Percentiles rank a stretch among this genome's conserved stretches.
Conservation (phyloP, 345 rosid genomes). For the Salix udensis region DNA sequence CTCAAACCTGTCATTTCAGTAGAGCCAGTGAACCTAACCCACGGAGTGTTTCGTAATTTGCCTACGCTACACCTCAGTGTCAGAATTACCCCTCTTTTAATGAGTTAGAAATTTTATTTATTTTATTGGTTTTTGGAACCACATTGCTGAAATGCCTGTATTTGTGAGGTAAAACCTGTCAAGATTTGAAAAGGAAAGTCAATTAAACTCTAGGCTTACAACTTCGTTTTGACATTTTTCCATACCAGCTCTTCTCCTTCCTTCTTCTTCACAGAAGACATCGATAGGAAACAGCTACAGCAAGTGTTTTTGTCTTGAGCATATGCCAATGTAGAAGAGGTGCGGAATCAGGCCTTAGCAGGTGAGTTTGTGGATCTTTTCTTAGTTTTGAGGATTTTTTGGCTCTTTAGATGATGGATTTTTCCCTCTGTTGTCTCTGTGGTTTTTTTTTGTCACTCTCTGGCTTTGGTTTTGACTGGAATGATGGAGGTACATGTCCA, state of each 20-base stretch:
- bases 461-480: neutral
- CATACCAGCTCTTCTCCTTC: neutral
- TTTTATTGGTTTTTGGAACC: neutral
- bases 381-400: constrained; percentile 1
- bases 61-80: neutral
- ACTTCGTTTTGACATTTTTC: constrained; percentile 9
- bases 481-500: neutral
- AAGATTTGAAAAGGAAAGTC: neutral
- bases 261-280: constrained; percentile 4
- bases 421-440: neutral
- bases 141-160: neutral
- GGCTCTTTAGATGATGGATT: neutral
- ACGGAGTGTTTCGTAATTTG: constrained; percentile 19
- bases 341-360: constrained; percentile 27
- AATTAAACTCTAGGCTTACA: constrained; percentile 4
- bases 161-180: neutral
- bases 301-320: constrained; percentile 11
- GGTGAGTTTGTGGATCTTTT: constrained; percentile 25
- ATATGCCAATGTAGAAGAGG: constrained; percentile 28
- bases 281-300: neutral
- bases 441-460: neutral
- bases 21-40: constrained; percentile 2
- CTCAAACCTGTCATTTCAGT: neutral
- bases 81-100: constrained; percentile 15
- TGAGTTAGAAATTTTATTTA: constrained; percentile 7